A percentile compares a stretch with the other conserved stretches of the same genome.
Conservation (phyloP, 2,329 filamentous ascomycete genomes). For the Hypocreales sp. region DNA sequence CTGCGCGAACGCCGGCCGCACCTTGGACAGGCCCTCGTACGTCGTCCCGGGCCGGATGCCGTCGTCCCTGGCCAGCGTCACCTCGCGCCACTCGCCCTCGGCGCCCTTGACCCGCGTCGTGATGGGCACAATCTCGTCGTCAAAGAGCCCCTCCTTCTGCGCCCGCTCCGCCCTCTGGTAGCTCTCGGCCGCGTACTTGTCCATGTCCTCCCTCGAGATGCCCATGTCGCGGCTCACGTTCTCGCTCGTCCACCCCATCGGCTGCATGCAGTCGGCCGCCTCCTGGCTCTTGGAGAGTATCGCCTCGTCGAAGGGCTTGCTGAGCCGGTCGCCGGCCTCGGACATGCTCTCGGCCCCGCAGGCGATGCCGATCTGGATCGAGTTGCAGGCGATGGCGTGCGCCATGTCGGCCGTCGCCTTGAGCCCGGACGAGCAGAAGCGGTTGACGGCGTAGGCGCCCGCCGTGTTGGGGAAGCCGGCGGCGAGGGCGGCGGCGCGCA, state of each 20-base stretch:
- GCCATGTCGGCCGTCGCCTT: constrained; percentile 94
- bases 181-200: constrained; percentile 73
- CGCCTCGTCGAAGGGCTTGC: constrained; percentile 60
- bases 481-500: constrained; percentile 74
- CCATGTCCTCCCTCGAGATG: constrained; percentile 65
- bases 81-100: constrained; percentile 61
- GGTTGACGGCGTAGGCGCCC: constrained; percentile 69
- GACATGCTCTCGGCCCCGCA: constrained; percentile 86
- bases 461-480: constrained; percentile 90
- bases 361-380: constrained; percentile 78
- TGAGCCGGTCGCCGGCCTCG: constrained; percentile 51
- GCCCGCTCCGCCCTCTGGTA: constrained; percentile 78
- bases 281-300: constrained; percentile 60
- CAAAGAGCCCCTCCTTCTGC: constrained; percentile 81
- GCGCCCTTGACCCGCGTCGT: constrained; percentile 67
- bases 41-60: constrained; percentile 86
- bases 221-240: constrained; percentile 88
- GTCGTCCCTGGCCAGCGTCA: constrained; percentile 75
- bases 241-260: constrained; percentile 97
- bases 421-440: constrained; percentile 94
- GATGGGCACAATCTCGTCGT: constrained; percentile 89
- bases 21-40: constrained; percentile 64
- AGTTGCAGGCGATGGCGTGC: constrained; percentile 63
- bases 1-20: constrained; percentile 78
- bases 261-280: constrained; percentile 71